Evolutionary conservation across 2,329 filamentous ascomycete species (phyloP).

Genomic region (Penicillium glabrum): DNA sequence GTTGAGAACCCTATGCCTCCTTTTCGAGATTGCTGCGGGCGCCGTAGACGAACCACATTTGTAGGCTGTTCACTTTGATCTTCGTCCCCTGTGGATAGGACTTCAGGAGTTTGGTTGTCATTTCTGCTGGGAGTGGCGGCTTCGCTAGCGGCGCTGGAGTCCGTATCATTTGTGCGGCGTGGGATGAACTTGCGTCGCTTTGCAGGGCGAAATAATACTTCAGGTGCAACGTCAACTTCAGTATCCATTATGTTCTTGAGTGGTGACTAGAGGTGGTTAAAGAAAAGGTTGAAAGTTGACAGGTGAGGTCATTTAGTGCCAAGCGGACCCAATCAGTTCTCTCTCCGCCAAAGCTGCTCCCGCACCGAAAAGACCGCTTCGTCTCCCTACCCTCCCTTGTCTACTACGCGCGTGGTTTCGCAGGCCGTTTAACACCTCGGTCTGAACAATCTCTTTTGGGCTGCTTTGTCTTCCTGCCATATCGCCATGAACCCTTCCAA

Average conservation of each 20-base stretch:
- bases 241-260: slow-evolving; percentile 28
- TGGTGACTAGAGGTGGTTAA: not conserved
- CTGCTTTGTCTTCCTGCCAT: slow-evolving; percentile 4
- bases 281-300: not conserved
- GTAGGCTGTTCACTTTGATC: slow-evolving; percentile 23
- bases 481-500: slow-evolving; percentile 44
- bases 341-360: slow-evolving; percentile 19
- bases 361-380: slow-evolving; percentile 23
- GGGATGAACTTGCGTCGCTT: slow-evolving; percentile 55
- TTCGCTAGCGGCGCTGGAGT: slow-evolving; percentile 13
- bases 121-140: slow-evolving; percentile 12
- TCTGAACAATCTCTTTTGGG: not conserved
- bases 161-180: slow-evolving; percentile 36
- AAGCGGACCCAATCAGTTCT: slow-evolving; percentile 9
- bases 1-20: slow-evolving; percentile 49
- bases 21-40: slow-evolving; percentile 37
- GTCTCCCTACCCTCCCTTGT: slow-evolving; percentile 14
- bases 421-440: slow-evolving; percentile 5
- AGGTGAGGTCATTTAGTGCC: slow-evolving; percentile 17
- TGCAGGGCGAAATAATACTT: slow-evolving; percentile 47
- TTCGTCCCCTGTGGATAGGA: slow-evolving; percentile 11
- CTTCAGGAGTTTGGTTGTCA: slow-evolving; percentile 8
- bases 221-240: slow-evolving; percentile 21
- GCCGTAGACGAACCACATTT: slow-evolving; percentile 41
- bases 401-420: slow-evolving; percentile 9